Evolutionary conservation across 805 yeast genomes (phyloP), one percentile per base, ranked within the genome.

Genomic region (Diddensiella santjacobensis): DNA sequence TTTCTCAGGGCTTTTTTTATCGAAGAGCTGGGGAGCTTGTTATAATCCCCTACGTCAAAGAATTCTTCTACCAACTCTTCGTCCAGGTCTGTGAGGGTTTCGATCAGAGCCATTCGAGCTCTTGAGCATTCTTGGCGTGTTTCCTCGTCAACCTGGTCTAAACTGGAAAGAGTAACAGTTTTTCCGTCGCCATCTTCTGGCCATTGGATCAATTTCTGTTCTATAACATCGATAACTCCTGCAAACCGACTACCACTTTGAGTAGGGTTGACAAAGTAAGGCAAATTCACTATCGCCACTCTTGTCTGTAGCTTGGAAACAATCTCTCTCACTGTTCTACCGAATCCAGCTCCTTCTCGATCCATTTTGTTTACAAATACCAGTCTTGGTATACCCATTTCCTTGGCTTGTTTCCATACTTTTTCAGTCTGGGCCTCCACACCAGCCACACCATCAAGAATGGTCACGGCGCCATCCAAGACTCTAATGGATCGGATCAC

Each of bases 341-440:
- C 83, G 63, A 81, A 93, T 0, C 97, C 96, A 1, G 98, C 96
- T 18, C 99, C 99, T 13, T 82, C 84, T 51, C 98, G 75, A 68
- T 93, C 99, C 98, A 93, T 90, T 65, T 93, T 93, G 66, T 93
- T 93, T 29, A 93, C 78, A 62, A 80, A 93, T 10, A 87, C 81
- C 10, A 93, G 71, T 43, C 79, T 75, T 0, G 99, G 98, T 31
- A 93, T 80, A 2, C 66, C 65, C 56, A 82, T 67, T 15, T 75
- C 76, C 18, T 69, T 71, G 1, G 96, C 90, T 65, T 90, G 96
- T 53, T 77, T 79, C 97, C 98, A 93, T 2, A 93, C 98, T 61
- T 89, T 91, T 63, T 90, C 97, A 0, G 99, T 91, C 66, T 93
- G 98, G 0, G 98, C 93, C 64, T 93, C 99, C 1, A 93, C 99